Percentiles rank a stretch among this genome's conserved stretches.
These are phyloP conservation scores for Leccinum sublutescens DNA, from an alignment of 768 basidiomycete genomes.

Conservation along the genomic window DNA sequence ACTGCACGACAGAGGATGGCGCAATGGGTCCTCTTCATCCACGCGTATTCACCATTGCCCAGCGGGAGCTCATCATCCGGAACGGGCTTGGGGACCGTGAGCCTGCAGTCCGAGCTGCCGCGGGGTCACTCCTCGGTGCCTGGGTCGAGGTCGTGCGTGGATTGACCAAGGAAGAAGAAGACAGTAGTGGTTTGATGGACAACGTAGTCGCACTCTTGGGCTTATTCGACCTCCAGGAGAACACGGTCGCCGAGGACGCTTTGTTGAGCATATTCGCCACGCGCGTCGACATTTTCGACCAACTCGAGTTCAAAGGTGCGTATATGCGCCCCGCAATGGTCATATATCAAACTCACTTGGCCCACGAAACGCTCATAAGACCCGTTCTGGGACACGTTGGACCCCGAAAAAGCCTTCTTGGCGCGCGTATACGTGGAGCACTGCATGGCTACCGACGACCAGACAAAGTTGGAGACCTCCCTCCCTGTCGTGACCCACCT, in stretches of 20 bases:
- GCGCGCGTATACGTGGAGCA: constrained; percentile 81
- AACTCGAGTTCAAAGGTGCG: constrained; percentile 68
- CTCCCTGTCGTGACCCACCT: constrained; percentile 85
- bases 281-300: constrained; percentile 62
- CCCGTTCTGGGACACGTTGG: constrained; percentile 65
- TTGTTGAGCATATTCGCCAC: constrained; percentile 69
- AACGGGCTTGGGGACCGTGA: constrained; percentile 90
- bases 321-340: neutral
- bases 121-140: constrained; percentile 62
- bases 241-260: constrained; percentile 69
- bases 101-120: constrained; percentile 63
- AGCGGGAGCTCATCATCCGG: constrained; percentile 74
- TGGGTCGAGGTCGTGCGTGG: constrained; percentile 70
- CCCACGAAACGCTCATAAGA: constrained; percentile 41
- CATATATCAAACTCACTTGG: neutral
- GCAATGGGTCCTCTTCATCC: constrained; percentile 62
- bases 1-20: constrained; percentile 32
- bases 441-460: constrained; percentile 61
- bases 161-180: constrained; percentile 35
- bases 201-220: constrained; percentile 48
- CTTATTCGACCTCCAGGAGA: constrained; percentile 59
- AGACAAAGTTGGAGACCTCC: constrained; percentile 58
- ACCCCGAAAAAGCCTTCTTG: constrained; percentile 76
- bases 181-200: constrained; percentile 33
- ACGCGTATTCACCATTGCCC: constrained; percentile 59